phyloP scores from a whole-genome alignment of 768 basidiomycete genomes.

The Tulasnella sp. region DNA sequence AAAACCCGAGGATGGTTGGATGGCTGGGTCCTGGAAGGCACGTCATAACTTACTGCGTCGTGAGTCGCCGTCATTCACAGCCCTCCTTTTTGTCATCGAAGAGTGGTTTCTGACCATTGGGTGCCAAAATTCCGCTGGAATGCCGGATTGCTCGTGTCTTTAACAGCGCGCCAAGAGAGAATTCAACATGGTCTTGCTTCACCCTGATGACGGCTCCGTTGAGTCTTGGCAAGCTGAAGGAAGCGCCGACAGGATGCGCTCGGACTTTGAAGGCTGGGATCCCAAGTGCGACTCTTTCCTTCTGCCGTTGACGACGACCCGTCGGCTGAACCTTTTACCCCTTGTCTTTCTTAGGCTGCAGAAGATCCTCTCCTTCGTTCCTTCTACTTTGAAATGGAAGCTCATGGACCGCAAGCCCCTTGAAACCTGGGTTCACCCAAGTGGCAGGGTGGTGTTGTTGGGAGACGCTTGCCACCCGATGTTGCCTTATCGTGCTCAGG shows the following conservation, averaged over 20 bases:
- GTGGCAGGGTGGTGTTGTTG: slow-evolving; percentile 39
- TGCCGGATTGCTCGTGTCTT: too few species aligned
- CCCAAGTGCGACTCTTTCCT: slow-evolving; percentile 25
- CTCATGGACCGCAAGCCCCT: slow-evolving; percentile 46
- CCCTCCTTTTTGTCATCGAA: background rate
- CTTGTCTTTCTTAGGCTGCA: slow-evolving; percentile 27
- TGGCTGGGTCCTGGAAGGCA: slow-evolving; percentile 38
- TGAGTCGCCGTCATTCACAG: background rate
- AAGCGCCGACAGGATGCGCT: slow-evolving; percentile 40
- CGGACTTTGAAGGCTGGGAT: slow-evolving; percentile 44
- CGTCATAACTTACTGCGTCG: slow-evolving; percentile 19
- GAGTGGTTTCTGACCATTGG: too few species aligned
- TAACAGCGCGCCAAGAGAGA: slow-evolving; percentile 24
- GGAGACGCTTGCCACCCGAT: slow-evolving; percentile 55
- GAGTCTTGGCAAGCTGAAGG: slow-evolving; percentile 42
- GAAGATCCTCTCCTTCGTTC: slow-evolving; percentile 40
- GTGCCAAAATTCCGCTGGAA: too few species aligned
- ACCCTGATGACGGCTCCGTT: slow-evolving; percentile 21
- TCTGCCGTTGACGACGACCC: background rate
- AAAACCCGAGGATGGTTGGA: slow-evolving; percentile 39
- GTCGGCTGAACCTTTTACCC: background rate
- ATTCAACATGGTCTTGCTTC: slow-evolving; percentile 22
- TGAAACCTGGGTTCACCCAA: slow-evolving; percentile 42
- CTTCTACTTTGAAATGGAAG: slow-evolving; percentile 41
- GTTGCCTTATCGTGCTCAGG: slow-evolving; percentile 51